Base-by-base conservation (phyloP, 2,329 filamentous ascomycete genomes). In the Dactylella cylindrospora region DNA sequence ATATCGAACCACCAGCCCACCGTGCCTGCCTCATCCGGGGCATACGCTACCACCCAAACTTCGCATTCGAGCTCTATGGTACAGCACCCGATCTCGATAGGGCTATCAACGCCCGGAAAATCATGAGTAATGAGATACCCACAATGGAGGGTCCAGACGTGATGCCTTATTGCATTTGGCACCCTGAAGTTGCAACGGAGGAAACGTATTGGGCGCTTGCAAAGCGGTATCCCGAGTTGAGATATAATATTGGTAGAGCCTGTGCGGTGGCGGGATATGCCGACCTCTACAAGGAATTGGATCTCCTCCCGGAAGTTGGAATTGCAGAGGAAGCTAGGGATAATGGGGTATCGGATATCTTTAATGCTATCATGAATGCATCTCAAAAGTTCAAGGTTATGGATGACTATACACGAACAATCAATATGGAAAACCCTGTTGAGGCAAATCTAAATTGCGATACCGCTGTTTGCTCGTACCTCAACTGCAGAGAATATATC, bases 151-250 rank as follows among this genome's bases (percentile, higher is more conserved):
- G 64, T 10, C 52, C 66, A 4, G 65, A 69, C 3, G 53, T 67
- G 1, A 38, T 69, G 12, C 74, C 73, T 0, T 76, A 76, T 64
- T 76, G 74, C 51, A 74, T 76, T 38, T 76, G 74, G 73, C 62
- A 74, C 60, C 75, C 74, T 0, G 70, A 74, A 1, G 22, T 71
- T 0, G 71, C 74, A 1, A 61, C 49, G 0, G 72, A 76, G 51
- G 69, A 71, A 0, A 76, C 72, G 0, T 72, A 73, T 19, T 70
- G 73, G 1, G 35, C 66, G 1, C 54, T 77, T n/a, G 70, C 66
- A 3, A 10, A 29, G 0, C 59, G 51, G 0, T 75, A 70, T 60
- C 72, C 72, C 0, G 12, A 65, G 3, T 70, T 75, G 71, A 35
- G 60, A 3, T 76, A 76, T 51, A 70, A 75, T 9, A 70, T 74